These are phyloP conservation scores for Neurospora crassa DNA, from an alignment of 2,329 filamentous ascomycete genomes.

Conservation along the genomic window DNA sequence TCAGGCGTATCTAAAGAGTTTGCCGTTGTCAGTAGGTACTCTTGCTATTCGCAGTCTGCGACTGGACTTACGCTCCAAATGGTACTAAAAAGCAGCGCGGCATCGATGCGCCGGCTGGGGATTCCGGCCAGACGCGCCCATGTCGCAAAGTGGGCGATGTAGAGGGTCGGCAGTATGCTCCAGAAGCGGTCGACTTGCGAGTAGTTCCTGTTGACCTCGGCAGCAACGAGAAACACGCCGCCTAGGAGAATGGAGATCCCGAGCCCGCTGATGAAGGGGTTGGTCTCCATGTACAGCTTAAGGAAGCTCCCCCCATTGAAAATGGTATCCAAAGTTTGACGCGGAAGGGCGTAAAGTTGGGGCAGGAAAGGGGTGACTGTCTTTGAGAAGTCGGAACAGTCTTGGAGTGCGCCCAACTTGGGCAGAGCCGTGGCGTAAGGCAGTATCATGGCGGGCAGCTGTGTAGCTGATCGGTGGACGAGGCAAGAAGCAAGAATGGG, in stretches of 20 bases:
- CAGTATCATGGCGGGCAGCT: background rate
- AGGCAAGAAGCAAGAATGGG: slow-evolving; percentile 25
- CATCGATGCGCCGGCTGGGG: slow-evolving; percentile 60
- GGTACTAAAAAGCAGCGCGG: slow-evolving; percentile 57
- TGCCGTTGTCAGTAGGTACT: slow-evolving; percentile 14
- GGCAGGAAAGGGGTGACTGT: slow-evolving; percentile 67
- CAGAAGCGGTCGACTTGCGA: slow-evolving; percentile 93
- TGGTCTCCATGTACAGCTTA: slow-evolving; percentile 71
- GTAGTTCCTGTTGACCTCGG: slow-evolving; percentile 86
- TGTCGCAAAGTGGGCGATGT: slow-evolving; percentile 72
- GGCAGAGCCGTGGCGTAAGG: slow-evolving; percentile 55
- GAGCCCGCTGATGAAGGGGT: slow-evolving; percentile 71
- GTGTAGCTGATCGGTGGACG: background rate
- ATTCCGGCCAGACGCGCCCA: slow-evolving; percentile 73
- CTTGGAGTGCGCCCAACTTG: slow-evolving; percentile 55
- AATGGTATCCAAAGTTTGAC: slow-evolving; percentile 46
- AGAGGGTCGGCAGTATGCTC: slow-evolving; percentile 81
- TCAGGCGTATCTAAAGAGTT: slow-evolving; percentile 57
- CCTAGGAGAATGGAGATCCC: slow-evolving; percentile 63
- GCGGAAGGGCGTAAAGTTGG: slow-evolving; percentile 61
- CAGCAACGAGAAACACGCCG: slow-evolving; percentile 60
- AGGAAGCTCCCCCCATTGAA: slow-evolving; percentile 54
- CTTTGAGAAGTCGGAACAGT: slow-evolving; percentile 67
- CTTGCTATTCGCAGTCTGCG: background rate
- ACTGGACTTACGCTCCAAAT: slow-evolving; percentile 65